Conservation (phyloP, 2,329 filamentous ascomycete species). For the Nemania sp. region DNA sequence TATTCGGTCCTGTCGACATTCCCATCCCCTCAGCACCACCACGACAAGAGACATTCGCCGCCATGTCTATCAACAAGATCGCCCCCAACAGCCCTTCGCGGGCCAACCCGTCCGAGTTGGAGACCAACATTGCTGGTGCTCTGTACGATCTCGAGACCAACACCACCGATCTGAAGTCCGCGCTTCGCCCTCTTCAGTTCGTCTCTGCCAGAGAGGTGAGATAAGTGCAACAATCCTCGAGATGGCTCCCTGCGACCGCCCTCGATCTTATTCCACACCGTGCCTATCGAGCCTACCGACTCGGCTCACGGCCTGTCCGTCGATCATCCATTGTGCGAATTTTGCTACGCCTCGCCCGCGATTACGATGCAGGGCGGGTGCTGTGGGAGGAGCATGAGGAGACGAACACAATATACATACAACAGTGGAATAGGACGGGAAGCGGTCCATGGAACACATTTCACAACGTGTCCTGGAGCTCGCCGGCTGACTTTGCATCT, state of each 20-base stretch:
- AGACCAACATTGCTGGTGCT: conserved; percentile 94
- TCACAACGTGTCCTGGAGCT: conserved; percentile 63
- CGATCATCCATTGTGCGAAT: conserved; percentile 28
- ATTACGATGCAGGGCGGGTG: conserved; percentile 22
- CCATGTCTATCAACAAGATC: conserved; percentile 73
- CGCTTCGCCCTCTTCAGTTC: conserved; percentile 97
- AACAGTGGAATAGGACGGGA: conserved; percentile 70
- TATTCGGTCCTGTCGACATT: conserved; percentile 5
- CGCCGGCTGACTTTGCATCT: conserved; percentile 74
- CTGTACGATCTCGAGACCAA: conserved; percentile 99
- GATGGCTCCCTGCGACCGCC: conserved; percentile 30
- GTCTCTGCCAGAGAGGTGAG: conserved; percentile 95
- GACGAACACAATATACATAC: conserved; percentile 35
- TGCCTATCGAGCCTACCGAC: neutral
- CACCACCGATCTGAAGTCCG: conserved; percentile 95
- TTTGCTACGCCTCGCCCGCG: conserved; percentile 29
- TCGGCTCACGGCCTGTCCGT: conserved; percentile 15
- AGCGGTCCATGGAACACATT: conserved; percentile 68
- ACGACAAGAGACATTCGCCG: conserved; percentile 30
- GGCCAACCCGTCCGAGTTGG: conserved; percentile 94
- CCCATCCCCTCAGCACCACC: conserved; percentile 21
- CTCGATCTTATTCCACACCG: conserved; percentile 35
- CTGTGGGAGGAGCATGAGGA: conserved; percentile 28
- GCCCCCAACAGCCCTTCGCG: conserved; percentile 94
- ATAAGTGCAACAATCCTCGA: conserved; percentile 54